phyloP scores from a whole-genome alignment of 2,329 filamentous ascomycete genomes.

The Macrophomina tecta region DNA sequence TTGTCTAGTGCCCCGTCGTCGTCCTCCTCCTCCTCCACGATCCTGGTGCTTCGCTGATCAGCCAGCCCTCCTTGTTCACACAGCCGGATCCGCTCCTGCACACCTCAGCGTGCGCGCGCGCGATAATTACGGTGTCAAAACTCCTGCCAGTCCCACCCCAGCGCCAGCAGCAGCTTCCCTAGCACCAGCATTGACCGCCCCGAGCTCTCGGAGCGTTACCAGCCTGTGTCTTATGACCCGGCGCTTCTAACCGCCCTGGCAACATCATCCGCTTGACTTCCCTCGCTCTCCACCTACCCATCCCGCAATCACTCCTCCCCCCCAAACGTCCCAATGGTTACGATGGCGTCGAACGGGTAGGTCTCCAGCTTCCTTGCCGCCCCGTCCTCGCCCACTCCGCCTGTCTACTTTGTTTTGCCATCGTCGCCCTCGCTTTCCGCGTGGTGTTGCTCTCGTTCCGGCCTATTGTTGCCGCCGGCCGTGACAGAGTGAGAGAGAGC shows the following conservation, averaged over 20 bases:
- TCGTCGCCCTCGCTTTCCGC: slow-evolving; percentile 8
- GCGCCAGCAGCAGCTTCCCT: slow-evolving; percentile 21
- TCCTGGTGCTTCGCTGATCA: slow-evolving; percentile 12
- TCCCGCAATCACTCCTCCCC: slow-evolving; percentile 8
- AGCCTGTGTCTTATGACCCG: slow-evolving; percentile 22
- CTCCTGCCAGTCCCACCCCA: slow-evolving; percentile 20
- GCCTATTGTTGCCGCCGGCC: slow-evolving; percentile 24
- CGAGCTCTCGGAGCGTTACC: slow-evolving; percentile 26
- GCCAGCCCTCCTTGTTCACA: slow-evolving; percentile 10
- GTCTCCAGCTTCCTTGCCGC: slow-evolving; percentile 32
- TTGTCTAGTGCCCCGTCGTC: background rate
- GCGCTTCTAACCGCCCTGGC: slow-evolving; percentile 26
- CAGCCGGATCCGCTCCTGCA: slow-evolving; percentile 22
- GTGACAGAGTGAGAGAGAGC: background rate
- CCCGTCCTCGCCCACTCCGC: background rate
- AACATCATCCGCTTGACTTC: slow-evolving; percentile 15
- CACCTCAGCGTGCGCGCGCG: slow-evolving; percentile 19
- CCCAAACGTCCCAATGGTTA: slow-evolving; percentile 44
- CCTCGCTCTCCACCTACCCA: slow-evolving; percentile 19
- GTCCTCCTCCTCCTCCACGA: slow-evolving; percentile 1
- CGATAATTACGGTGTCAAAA: slow-evolving; percentile 25
- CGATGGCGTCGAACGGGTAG: slow-evolving; percentile 53
- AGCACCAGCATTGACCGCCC: slow-evolving; percentile 26
- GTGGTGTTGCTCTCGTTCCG: background rate
- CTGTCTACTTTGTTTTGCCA: slow-evolving; percentile 8